These are phyloP conservation scores for Crithidia fasciculata DNA, from an alignment of 208 protist species.

Conservation along the genomic window DNA sequence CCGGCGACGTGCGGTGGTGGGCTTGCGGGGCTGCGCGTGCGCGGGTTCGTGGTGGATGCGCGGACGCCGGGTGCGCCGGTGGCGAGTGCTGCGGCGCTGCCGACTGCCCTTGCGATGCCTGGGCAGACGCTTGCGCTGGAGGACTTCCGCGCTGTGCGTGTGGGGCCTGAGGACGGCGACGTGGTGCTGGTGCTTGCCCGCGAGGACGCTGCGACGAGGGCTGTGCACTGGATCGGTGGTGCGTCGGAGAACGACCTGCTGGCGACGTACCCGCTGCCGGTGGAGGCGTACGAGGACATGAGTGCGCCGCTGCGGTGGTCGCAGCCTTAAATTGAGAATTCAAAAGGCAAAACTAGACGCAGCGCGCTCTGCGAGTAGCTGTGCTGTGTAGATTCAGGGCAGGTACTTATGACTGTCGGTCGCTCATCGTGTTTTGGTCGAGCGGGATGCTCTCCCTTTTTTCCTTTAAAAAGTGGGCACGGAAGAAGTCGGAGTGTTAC, in stretches of 20 bases:
- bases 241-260: conserved; percentile 49
- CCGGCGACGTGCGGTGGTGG: conserved; percentile 12
- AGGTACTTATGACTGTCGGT: not conserved
- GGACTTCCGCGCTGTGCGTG: conserved; percentile 39
- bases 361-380: too few relatives aligned
- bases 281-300: conserved; percentile 43
- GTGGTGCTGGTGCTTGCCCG: conserved; percentile 32
- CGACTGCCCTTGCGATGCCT: conserved; percentile 33
- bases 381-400: not conserved
- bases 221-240: conserved; percentile 42
- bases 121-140: conserved; percentile 56
- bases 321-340: too few relatives aligned
- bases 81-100: not conserved
- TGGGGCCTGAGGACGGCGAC: conserved; percentile 14
- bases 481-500: too few relatives aligned
- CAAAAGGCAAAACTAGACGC: not conserved
- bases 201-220: conserved; percentile 26
- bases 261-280: conserved; percentile 44
- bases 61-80: conserved; percentile 17
- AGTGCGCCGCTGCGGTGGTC: conserved; percentile 33
- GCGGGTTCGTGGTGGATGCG: conserved; percentile 34
- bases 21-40: conserved; percentile 22
- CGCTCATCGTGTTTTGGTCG: not conserved
- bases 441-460: not conserved
- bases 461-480: not conserved